Conservation (phyloP, 116 monocot species). For the Phalaenopsis hybrid region DNA sequence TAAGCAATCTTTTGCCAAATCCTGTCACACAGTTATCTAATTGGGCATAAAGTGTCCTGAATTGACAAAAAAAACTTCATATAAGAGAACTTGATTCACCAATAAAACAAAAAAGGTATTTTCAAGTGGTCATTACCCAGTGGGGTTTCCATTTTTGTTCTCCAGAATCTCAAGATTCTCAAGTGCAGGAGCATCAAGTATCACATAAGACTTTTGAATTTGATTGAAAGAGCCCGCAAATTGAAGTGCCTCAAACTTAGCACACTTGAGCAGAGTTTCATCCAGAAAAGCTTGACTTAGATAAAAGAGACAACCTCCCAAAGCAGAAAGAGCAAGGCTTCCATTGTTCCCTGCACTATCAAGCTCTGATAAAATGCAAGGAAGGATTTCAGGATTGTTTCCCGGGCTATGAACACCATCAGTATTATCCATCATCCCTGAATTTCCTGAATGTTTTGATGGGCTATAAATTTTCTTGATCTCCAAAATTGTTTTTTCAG, state of each 20-base stretch:
- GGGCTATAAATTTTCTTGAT: conserved; percentile 38
- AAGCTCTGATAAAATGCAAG: conserved; percentile 47
- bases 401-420: conserved; percentile 12
- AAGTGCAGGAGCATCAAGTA: conserved; percentile 90
- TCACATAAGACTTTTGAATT: conserved; percentile 59
- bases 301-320: conserved; percentile 93
- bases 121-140: conserved; percentile 50
- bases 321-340: conserved; percentile 71
- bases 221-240: conserved; percentile 16
- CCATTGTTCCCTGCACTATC: conserved; percentile 44
- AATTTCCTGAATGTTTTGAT: conserved; percentile 2
- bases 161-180: conserved; percentile 93
- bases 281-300: conserved; percentile 74
- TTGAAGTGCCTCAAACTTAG: conserved; percentile 74
- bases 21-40: conserved; percentile 85
- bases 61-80: conserved; percentile 11
- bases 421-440: conserved; percentile 5
- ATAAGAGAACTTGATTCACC: conserved; percentile 3
- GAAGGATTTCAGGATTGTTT: conserved; percentile 21
- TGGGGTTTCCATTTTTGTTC: conserved; percentile 66
- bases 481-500: conserved; percentile 65
- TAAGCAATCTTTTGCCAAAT: conserved; percentile 84
- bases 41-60: conserved; percentile 71
- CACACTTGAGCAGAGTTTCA: conserved; percentile 73
- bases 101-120: conserved; percentile 4